Percentiles rank a stretch among this genome's conserved stretches.
Evolutionary conservation across 2,329 filamentous ascomycete genomes (phyloP).

Genomic region (Colletotrichum costaricense): DNA sequence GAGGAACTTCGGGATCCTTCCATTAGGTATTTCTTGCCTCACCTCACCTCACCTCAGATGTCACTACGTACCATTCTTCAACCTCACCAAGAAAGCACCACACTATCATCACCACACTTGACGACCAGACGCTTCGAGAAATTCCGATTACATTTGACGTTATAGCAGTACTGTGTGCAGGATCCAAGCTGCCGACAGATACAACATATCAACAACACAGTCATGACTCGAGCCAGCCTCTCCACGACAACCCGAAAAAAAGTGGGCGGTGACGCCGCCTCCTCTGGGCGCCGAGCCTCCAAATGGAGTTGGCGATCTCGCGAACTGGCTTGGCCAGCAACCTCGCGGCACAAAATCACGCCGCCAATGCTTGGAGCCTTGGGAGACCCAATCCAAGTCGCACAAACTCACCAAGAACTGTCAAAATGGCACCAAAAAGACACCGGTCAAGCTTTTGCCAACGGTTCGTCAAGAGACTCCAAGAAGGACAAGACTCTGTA

Average conservation of each 20-base stretch:
- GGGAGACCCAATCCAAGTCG: constrained; percentile 14
- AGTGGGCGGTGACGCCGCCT: constrained; percentile 30
- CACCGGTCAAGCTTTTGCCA: constrained; percentile 34
- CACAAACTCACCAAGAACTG: constrained; percentile 18
- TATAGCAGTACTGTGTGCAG: neutral
- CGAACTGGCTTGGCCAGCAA: constrained; percentile 31
- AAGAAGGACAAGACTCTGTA: constrained; percentile 9
- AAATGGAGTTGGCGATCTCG: constrained; percentile 28
- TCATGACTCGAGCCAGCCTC: constrained; percentile 18
- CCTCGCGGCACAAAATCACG: constrained; percentile 20
- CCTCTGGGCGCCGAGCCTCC: constrained; percentile 32
- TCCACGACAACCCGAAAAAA: constrained; percentile 10
- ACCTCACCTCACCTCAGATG: neutral
- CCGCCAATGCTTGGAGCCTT: constrained; percentile 28
- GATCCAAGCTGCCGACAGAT: no score
- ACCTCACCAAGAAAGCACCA: neutral
- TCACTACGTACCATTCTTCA: neutral
- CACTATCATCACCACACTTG: neutral
- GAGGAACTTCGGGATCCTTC: constrained; percentile 7
- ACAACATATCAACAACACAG: neutral
- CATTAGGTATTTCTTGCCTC: neutral
- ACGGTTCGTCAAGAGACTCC: constrained; percentile 13
- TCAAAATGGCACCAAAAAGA: neutral
- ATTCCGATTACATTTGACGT: neutral
- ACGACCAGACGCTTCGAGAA: constrained; percentile 25